These are phyloP conservation scores for Davidsoniella neocaledoniae DNA, from an alignment of 2,329 filamentous ascomycete species.

Conservation along the genomic window DNA sequence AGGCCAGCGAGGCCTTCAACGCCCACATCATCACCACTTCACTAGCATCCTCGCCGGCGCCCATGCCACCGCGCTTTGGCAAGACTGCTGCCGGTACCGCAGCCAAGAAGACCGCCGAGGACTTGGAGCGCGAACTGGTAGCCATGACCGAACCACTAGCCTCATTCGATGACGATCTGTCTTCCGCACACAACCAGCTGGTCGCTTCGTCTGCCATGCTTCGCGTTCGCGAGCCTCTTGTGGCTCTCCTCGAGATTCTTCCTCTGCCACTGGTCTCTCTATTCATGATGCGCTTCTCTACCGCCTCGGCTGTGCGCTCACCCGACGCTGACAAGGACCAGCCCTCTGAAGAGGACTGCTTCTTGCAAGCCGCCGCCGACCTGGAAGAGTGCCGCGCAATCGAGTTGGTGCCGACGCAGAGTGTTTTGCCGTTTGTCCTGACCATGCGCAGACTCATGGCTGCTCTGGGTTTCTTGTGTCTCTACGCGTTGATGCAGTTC, in stretches of 20 bases:
- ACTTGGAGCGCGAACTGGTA: neutral
- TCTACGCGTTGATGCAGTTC: slow-evolving; percentile 12
- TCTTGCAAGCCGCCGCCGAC: slow-evolving; percentile 10
- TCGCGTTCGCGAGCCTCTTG: neutral
- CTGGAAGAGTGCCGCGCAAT: slow-evolving; percentile 10
- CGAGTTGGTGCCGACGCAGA: neutral
- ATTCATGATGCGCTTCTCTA: slow-evolving; percentile 2
- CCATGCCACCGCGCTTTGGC: slow-evolving; percentile 5
- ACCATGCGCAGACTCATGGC: slow-evolving; percentile 11
- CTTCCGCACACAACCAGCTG: neutral
- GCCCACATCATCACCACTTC: slow-evolving; percentile 11
- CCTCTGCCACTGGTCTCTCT: slow-evolving; percentile 8
- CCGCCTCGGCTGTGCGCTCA: neutral
- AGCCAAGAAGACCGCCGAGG: neutral
- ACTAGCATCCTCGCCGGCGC: slow-evolving; percentile 5
- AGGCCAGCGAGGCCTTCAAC: slow-evolving; percentile 12
- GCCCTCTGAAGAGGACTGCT: slow-evolving; percentile 3
- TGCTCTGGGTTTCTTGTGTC: slow-evolving; percentile 10
- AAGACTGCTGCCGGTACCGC: neutral
- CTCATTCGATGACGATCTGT: slow-evolving; percentile 3
- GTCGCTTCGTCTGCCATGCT: neutral
- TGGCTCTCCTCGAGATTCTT: slow-evolving; percentile 2
- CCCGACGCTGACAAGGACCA: neutral
- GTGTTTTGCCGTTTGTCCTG: slow-evolving; percentile 5
- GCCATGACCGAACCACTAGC: slow-evolving; percentile 2